Evolutionary conservation across 805 yeast species (phyloP).

Genomic region (Jamesozyma jinghongensis): DNA sequence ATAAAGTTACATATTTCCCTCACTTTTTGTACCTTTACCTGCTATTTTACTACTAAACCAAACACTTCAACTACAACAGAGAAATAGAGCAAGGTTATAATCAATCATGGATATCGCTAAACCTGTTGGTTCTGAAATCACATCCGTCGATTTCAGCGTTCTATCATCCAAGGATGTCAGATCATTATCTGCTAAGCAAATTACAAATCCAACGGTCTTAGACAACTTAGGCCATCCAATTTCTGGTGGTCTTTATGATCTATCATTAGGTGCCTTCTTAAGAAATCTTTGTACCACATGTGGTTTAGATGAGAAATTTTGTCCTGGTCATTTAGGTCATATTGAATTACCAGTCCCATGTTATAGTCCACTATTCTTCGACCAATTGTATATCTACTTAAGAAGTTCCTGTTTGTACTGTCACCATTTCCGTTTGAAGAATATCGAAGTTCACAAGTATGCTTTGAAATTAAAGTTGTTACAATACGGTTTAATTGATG

Average conservation of each 20-base stretch:
- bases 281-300: constrained; percentile 88
- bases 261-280: constrained; percentile 90
- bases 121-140: constrained; percentile 92
- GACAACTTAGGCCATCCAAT: constrained; percentile 96
- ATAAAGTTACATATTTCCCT: constrained; percentile 2
- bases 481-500: constrained; percentile 82
- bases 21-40: background rate
- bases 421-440: constrained; percentile 67
- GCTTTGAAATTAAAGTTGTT: constrained; percentile 71
- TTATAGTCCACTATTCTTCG: constrained; percentile 89
- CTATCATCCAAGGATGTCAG: constrained; percentile 75
- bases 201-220: constrained; percentile 90
- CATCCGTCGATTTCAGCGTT: constrained; percentile 86
- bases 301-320: constrained; percentile 85
- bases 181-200: constrained; percentile 84
- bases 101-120: constrained; percentile 81
- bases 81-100: background rate
- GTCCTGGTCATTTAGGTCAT: constrained; percentile 99
- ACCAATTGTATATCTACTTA: constrained; percentile 76
- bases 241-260: constrained; percentile 85
- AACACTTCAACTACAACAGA: background rate
- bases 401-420: constrained; percentile 85
- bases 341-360: constrained; percentile 94
- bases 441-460: constrained; percentile 62
- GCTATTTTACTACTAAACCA: background rate